Base-by-base conservation (phyloP, 2,329 filamentous ascomycete species). In the Curvularia spicifera region DNA sequence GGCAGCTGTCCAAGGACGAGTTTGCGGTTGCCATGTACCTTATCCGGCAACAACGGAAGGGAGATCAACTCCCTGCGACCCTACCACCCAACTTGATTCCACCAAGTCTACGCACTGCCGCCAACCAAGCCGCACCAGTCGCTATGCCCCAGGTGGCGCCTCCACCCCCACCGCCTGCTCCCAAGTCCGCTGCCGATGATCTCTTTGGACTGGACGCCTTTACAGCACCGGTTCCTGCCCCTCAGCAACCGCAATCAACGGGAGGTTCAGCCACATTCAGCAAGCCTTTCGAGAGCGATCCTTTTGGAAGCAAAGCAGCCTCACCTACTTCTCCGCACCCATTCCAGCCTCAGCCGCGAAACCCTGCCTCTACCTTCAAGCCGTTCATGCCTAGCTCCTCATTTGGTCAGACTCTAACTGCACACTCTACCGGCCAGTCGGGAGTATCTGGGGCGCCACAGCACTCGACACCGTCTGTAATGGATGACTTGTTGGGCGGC, bases 1-100 rank as follows among this genome's bases (percentile, higher is more conserved):
- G 95, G 10, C 89, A 90, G 56, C 81, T 99, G 56, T 93, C 85
- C 46, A 87, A 87, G 68, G 95, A 99, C 66, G 93, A 97, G 69
- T 99, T 99, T 73, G 93, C 95, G 0, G 93, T 99, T 46, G 94
- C 95, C 52, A 97, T 99, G 93, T 96, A 96, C 74, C 83, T 99
- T 50, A 97, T 99, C 69, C 87, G 93, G 60, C 91, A 96, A 75
- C 93, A 97, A 75, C 86, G 93, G 53, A 90, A 85, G 64, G 70
- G 87, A 56, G 87, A 89, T 55, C 82, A 83, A 18, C 78, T 98
- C 31, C 95, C 95, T 2, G 82, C 89, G 22, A 84, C 86, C n/a
- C 80, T 99, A 42, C 93, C 94, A 9, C 82, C 88, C 0, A 93
- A 89, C 66, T 81, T 98, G 39, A 85, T 98, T 29, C 95, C 95